Percentiles rank a stretch among this genome's conserved stretches.
Conservation (phyloP, 805 yeast genomes). For the Suhomyces prunicola region DNA sequence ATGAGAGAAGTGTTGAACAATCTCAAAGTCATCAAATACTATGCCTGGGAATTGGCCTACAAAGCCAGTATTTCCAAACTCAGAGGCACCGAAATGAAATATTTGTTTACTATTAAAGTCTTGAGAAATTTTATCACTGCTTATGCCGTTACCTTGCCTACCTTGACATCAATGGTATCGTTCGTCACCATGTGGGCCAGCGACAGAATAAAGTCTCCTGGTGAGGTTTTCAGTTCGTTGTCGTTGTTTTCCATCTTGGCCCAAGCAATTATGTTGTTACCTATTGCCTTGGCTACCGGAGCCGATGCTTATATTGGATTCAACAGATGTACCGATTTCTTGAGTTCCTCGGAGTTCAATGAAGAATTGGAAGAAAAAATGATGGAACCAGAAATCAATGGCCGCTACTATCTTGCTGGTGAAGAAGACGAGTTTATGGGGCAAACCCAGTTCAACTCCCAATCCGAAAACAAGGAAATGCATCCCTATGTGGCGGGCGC, state of each 20-base stretch:
- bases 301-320: slow-evolving; percentile 45
- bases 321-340: slow-evolving; percentile 21
- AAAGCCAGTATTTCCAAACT: slow-evolving; percentile 31
- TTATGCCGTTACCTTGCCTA: slow-evolving; percentile 43
- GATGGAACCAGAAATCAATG: neutral
- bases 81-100: slow-evolving; percentile 39
- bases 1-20: slow-evolving; percentile 43
- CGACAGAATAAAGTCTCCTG: slow-evolving; percentile 34
- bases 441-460: neutral
- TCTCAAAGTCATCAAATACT: slow-evolving; percentile 43
- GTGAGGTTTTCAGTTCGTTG: slow-evolving; percentile 41
- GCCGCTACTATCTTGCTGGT: neutral
- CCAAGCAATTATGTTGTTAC: slow-evolving; percentile 42
- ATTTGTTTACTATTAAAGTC: slow-evolving; percentile 39
- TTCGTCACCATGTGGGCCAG: slow-evolving; percentile 46
- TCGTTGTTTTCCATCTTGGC: slow-evolving; percentile 42
- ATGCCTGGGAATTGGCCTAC: slow-evolving; percentile 47
- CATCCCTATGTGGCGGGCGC: neutral
- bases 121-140: slow-evolving; percentile 43
- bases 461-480: neutral
- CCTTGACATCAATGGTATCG: slow-evolving; percentile 43
- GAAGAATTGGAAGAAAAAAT: slow-evolving; percentile 10
- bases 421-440: slow-evolving; percentile 8
- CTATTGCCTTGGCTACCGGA: slow-evolving; percentile 43
- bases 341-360: slow-evolving; percentile 17